These are phyloP conservation scores for Tardiomyces digboiensis DNA, from an alignment of 1,139 yeast species.

Conservation along the genomic window DNA sequence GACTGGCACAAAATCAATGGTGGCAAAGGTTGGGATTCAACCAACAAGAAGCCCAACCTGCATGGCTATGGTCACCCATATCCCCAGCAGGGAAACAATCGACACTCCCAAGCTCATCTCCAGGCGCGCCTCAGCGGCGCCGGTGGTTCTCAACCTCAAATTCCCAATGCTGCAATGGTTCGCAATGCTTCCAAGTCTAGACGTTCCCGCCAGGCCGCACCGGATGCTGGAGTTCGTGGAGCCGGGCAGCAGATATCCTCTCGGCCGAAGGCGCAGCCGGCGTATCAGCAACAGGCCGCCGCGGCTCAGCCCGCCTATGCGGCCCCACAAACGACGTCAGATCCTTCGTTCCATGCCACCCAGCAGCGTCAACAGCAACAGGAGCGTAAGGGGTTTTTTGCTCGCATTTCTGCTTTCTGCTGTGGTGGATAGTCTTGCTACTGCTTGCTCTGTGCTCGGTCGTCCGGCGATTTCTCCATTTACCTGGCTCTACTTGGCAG, in stretches of 20 bases:
- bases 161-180: slow-evolving; percentile 23
- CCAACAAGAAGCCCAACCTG: slow-evolving; percentile 75
- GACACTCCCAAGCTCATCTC: slow-evolving; percentile 10
- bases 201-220: slow-evolving; percentile 13
- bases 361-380: slow-evolving; percentile 12
- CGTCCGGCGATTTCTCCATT: too few species aligned
- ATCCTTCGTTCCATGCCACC: slow-evolving; percentile 3
- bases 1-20: slow-evolving; percentile 94
- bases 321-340: slow-evolving; percentile 3
- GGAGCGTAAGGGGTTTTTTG: slow-evolving; percentile 24
- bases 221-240: slow-evolving; percentile 1
- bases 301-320: slow-evolving; percentile 4
- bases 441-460: background rate
- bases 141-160: slow-evolving; percentile 15
- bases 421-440: slow-evolving; percentile 8
- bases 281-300: slow-evolving; percentile 4
- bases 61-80: slow-evolving; percentile 82
- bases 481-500: too few species aligned
- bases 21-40: slow-evolving; percentile 88
- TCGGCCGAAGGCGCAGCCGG: slow-evolving; percentile 3
- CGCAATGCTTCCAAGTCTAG: slow-evolving; percentile 25
- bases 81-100: slow-evolving; percentile 26
- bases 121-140: slow-evolving; percentile 17
- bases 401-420: slow-evolving; percentile 23
- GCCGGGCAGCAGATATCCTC: slow-evolving; percentile 4